Conservation (phyloP, 495 filamentous ascomycete species). For the Lasiosphaeria hispida region DNA sequence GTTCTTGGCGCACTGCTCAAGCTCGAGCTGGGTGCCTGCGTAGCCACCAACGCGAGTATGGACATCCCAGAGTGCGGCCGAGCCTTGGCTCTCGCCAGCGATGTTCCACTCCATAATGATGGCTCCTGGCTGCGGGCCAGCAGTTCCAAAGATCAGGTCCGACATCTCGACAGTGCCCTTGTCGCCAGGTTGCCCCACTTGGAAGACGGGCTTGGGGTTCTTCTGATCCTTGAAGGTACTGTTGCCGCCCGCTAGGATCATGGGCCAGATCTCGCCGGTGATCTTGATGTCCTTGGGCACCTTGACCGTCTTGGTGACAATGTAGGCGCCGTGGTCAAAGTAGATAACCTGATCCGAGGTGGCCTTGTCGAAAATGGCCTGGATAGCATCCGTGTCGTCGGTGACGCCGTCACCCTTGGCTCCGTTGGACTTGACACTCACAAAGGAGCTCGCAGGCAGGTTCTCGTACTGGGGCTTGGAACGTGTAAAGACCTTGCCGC, state of each 20-base stretch:
- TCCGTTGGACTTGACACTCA: constrained; percentile 73
- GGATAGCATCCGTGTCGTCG: constrained; percentile 69
- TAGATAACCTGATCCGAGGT: constrained; percentile 68
- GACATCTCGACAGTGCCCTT: constrained; percentile 77
- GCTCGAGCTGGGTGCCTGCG: constrained; percentile 76
- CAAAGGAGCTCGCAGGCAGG: constrained; percentile 55
- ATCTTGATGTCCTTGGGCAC: constrained; percentile 77
- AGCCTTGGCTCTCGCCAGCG: constrained; percentile 61
- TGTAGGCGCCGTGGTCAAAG: constrained; percentile 89
- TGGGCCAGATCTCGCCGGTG: constrained; percentile 86
- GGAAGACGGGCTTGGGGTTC: constrained; percentile 70
- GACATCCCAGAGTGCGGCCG: constrained; percentile 84
- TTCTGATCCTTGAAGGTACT: constrained; percentile 63
- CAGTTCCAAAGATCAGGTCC: constrained; percentile 77
- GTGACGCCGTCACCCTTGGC: constrained; percentile 75
- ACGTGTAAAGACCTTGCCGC: constrained; percentile 60
- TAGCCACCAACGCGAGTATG: constrained; percentile 85
- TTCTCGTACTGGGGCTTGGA: constrained; percentile 73
- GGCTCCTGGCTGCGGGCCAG: constrained; percentile 77
- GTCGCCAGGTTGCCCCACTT: constrained; percentile 78
- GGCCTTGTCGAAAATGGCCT: constrained; percentile 64
- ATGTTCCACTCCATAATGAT: constrained; percentile 93
- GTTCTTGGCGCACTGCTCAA: constrained; percentile 70
- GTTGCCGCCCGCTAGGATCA: constrained; percentile 78
- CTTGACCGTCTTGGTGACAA: constrained; percentile 79